phyloP scores from a whole-genome alignment of 345 rosid species.

The Eucalyptus pauciflora region DNA sequence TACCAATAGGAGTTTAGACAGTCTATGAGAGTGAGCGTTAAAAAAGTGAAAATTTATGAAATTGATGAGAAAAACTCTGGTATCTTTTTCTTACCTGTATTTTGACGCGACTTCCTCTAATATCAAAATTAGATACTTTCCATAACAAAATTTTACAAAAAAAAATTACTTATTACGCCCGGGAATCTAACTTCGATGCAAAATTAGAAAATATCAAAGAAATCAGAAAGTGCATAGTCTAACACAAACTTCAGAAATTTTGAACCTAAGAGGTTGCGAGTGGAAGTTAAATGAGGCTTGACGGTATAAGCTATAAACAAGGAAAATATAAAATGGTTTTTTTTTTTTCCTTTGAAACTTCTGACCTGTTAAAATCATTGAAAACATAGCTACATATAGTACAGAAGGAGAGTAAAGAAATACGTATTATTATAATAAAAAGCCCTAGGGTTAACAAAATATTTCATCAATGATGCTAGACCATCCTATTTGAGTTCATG shows the following conservation, averaged over 20 bases:
- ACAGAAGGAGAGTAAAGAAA: not conserved
- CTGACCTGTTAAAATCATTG: not conserved
- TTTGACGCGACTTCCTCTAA: not conserved
- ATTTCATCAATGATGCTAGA: not conserved
- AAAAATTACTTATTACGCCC: not conserved
- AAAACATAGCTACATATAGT: not conserved
- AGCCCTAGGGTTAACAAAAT: not conserved
- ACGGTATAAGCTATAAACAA: not conserved
- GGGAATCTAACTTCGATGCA: not conserved
- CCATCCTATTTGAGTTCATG: not conserved
- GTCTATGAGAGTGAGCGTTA: not conserved
- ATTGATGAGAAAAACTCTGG: not conserved
- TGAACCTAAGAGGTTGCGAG: not conserved
- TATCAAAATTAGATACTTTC: not conserved
- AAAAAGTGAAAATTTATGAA: not conserved
- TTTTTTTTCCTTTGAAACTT: too few relatives aligned
- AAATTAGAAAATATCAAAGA: not conserved
- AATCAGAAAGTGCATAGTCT: not conserved
- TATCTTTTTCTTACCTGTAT: not conserved
- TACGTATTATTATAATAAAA: not conserved
- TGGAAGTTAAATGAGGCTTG: not conserved
- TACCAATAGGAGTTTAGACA: not conserved
- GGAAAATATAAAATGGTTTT: too few relatives aligned
- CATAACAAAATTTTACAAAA: not conserved
- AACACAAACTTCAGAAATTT: not conserved